Evolutionary conservation across 208 protist species (phyloP), one percentile per base, ranked within the genome.

Genomic region (Endotrypanum monterogeii): DNA sequence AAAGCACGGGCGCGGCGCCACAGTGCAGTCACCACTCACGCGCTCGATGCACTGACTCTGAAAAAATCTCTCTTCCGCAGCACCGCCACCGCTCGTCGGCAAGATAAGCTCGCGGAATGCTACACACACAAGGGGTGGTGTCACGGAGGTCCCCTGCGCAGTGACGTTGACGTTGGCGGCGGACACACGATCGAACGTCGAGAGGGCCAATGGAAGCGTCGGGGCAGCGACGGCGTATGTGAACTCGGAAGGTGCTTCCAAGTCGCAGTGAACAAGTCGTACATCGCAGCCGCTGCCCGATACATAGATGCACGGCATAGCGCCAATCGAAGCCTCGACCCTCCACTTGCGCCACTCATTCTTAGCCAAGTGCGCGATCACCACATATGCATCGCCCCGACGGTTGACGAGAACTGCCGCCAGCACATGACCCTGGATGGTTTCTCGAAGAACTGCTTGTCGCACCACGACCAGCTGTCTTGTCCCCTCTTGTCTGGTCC

Each of bases 131-230:
- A 87, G 3, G n/a, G 46, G 41, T 1, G 9, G 8, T 16, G 11
- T 3, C 28, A 48, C 0, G 30, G 60, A 20, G 32, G 35, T 32
- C 23, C n/a, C 51, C 28, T 52, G 8, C 60, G 25, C 41, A 41
- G 44, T 46, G 30, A 11, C 8, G 48, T 83, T 73, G 28, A 61
- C 56, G 7, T 61, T 65, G 50, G 28, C 37, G 6, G 67, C 20
- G 1, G 69, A 71, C 9, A 89, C 65, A 63, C 77, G 80, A 30
- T 89, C 83, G 65, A 94, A 89, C n/a, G 84, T 73, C 11, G 79
- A 86, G n/a, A 94, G 76, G 25, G 85, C 85, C 72, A 90, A 70
- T 16, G 85, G 63, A 14, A 83, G 20, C 35, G 82, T 81, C n/a
- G 87, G 85, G 8, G 87, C 79, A 3, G 56, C 32, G 30, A 74